Percentiles rank a stretch among this genome's conserved stretches.
These are phyloP conservation scores for Phytophthora megakarya DNA, from an alignment of 352 stramenopile genomes.

Conservation along the genomic window DNA sequence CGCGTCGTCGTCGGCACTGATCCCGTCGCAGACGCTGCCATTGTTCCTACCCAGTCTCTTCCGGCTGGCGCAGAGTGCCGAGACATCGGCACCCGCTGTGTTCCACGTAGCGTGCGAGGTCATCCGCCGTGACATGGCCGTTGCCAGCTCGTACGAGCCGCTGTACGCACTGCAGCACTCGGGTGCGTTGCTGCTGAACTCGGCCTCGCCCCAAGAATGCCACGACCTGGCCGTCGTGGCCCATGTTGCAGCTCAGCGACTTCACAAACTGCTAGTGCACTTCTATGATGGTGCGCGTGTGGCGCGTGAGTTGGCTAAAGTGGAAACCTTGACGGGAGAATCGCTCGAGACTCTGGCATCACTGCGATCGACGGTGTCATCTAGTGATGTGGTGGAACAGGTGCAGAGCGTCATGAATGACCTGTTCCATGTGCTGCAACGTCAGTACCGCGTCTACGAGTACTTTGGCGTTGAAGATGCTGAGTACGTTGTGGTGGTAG, in stretches of 20 bases:
- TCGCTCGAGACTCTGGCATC: constrained; percentile 56
- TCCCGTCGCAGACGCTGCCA: constrained; percentile 76
- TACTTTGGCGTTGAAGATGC: constrained; percentile 71
- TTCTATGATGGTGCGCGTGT: constrained; percentile 84
- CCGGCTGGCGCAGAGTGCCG: constrained; percentile 48
- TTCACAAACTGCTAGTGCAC: constrained; percentile 73
- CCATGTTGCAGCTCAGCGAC: constrained; percentile 64
- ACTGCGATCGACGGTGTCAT: constrained; percentile 13
- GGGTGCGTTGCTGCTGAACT: constrained; percentile 74
- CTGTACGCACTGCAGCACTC: constrained; percentile 75
- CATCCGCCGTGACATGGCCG: constrained; percentile 56
- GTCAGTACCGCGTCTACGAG: constrained; percentile 85
- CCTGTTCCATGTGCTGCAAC: constrained; percentile 70
- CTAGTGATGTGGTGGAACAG: constrained; percentile 55
- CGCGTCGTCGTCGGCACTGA: constrained; percentile 50
- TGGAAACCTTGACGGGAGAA: constrained; percentile 55
- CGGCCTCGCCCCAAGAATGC: constrained; percentile 67
- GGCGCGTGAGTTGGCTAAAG: constrained; percentile 61
- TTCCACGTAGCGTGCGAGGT: constrained; percentile 71
- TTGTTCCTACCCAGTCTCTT: constrained; percentile 79
- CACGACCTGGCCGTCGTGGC: constrained; percentile 82
- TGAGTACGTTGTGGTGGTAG: constrained; percentile 72
- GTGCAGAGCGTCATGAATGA: constrained; percentile 79
- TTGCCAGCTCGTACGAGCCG: constrained; percentile 65
- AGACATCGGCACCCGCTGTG: constrained; percentile 40